Evolutionary conservation across 139 green algal species (phyloP).

Genomic region (Penium margaritaceum): DNA sequence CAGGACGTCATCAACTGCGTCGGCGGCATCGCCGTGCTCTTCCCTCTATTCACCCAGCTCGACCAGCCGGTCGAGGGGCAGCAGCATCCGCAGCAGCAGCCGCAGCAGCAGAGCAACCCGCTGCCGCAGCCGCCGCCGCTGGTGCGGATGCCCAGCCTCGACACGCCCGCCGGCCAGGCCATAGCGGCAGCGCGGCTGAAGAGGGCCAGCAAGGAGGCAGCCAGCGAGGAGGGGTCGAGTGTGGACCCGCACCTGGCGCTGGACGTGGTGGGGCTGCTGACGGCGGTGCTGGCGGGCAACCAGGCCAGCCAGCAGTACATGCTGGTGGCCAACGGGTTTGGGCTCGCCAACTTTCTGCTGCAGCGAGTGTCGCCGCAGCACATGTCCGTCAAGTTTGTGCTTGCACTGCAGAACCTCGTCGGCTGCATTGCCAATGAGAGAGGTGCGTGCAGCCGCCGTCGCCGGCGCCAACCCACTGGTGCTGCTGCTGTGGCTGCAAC

Average conservation of each 20-base stretch:
- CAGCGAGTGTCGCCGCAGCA: conserved; percentile 37
- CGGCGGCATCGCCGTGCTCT: conserved; percentile 27
- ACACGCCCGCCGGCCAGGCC: background rate
- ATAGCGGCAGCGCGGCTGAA: no score
- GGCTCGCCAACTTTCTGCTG: conserved; percentile 20
- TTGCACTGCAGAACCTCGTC: conserved; percentile 24
- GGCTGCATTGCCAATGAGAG: background rate
- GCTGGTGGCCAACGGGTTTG: conserved; percentile 17
- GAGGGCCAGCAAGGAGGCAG: no score
- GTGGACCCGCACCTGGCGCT: conserved; percentile 24
- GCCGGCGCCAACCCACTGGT: no score
- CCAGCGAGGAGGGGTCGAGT: background rate
- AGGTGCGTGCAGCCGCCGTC: no score
- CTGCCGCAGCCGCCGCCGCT: background rate
- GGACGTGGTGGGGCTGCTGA: conserved; percentile 27
- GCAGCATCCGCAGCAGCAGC: background rate
- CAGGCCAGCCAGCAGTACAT: conserved; percentile 32
- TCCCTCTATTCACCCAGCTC: conserved; percentile 39
- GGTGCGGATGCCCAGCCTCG: no score
- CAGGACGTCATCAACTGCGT: conserved; percentile 41
- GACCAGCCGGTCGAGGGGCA: conserved; percentile 12
- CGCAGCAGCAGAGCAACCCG: background rate
- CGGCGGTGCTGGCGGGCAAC: conserved; percentile 23
- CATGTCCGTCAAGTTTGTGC: conserved; percentile 33
- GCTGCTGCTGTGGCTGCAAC: background rate